phyloP scores from a whole-genome alignment of 169 alveolate genomes.

The Plasmodium blacklocki region DNA sequence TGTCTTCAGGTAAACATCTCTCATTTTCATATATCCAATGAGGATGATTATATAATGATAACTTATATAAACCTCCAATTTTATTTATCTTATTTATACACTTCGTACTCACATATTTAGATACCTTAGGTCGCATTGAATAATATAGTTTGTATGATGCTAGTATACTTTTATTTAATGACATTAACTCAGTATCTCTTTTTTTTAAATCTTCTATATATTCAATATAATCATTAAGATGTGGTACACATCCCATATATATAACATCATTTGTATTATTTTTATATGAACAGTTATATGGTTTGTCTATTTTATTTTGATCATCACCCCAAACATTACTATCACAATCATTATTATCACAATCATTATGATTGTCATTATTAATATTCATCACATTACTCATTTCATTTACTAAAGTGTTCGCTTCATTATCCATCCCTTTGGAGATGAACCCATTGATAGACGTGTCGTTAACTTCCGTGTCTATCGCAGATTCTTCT shows the following conservation, averaged over 20 bases:
- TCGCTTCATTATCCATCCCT: too few species aligned
- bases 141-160: conserved; percentile 57
- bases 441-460: too few species aligned
- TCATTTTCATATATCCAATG: conserved; percentile 7
- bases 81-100: conserved; percentile 64
- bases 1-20: too few species aligned
- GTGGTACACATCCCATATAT: conserved; percentile 34
- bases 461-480: background rate
- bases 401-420: background rate
- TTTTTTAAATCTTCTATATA: conserved; percentile 31
- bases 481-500: background rate
- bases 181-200: conserved; percentile 17
- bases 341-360: background rate
- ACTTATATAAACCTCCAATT: conserved; percentile 77
- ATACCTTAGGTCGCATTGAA: conserved; percentile 72
- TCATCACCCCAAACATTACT: too few species aligned
- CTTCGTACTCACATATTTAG: conserved; percentile 61
- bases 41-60: conserved; percentile 78
- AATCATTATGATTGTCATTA: too few species aligned
- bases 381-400: background rate
- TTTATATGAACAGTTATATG: background rate
- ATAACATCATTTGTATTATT: background rate
- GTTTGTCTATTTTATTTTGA: background rate
- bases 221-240: conserved; percentile 49
- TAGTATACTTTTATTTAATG: conserved; percentile 36